phyloP scores from a whole-genome alignment of 2,329 filamentous ascomycete species.

The Diaporthe nobilis region DNA sequence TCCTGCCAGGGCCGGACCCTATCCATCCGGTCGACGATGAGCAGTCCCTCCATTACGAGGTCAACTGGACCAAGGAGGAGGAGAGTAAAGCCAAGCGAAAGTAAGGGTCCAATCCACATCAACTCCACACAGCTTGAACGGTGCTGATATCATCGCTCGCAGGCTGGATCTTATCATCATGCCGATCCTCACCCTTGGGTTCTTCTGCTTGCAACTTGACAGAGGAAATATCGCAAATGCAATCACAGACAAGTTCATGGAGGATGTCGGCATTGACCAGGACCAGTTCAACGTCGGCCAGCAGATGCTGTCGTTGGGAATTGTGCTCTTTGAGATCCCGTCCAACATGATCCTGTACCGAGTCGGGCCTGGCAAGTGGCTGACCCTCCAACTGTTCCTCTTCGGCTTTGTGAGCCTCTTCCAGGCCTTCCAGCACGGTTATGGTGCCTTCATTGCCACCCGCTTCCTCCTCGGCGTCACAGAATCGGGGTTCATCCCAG shows the following conservation, averaged over 20 bases:
- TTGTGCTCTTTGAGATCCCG: slow-evolving; percentile 60
- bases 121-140: not conserved
- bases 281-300: slow-evolving; percentile 66
- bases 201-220: slow-evolving; percentile 42
- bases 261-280: slow-evolving; percentile 63
- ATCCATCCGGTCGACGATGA: slow-evolving; percentile 20
- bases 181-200: slow-evolving; percentile 38
- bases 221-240: slow-evolving; percentile 57
- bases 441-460: slow-evolving; percentile 54
- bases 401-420: slow-evolving; percentile 55
- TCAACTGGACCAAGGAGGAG: slow-evolving; percentile 39
- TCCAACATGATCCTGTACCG: slow-evolving; percentile 49
- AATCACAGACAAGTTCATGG: slow-evolving; percentile 64
- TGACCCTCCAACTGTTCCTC: slow-evolving; percentile 7
- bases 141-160: not conserved
- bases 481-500: slow-evolving; percentile 62
- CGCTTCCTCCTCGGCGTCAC: slow-evolving; percentile 54
- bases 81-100: slow-evolving; percentile 36
- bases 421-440: slow-evolving; percentile 56
- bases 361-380: slow-evolving; percentile 54
- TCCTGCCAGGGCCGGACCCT: slow-evolving; percentile 5
- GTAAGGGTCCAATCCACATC: slow-evolving; percentile 25
- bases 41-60: slow-evolving; percentile 17
- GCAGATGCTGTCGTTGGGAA: slow-evolving; percentile 64
- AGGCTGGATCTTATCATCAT: slow-evolving; percentile 41